A percentile compares a stretch with the other conserved stretches of the same genome.
Conservation (phyloP, 345 rosid species). For the Nasturtium officinale region DNA sequence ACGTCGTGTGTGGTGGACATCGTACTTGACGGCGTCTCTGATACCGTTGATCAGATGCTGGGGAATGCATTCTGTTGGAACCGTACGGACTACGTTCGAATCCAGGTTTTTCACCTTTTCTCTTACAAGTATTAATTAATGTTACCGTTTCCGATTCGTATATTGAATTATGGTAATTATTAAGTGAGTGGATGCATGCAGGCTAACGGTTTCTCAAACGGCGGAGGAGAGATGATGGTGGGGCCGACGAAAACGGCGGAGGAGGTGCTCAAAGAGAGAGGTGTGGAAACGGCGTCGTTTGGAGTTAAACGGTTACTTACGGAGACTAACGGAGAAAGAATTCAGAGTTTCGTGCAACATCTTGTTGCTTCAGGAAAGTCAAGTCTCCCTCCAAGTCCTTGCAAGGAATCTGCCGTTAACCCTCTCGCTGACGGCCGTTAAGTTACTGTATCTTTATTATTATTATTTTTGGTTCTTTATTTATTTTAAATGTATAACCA, state of each 20-base stretch:
- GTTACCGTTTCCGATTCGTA: too few relatives aligned
- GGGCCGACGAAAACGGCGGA: conserved; percentile 49
- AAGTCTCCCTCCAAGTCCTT: conserved; percentile 85
- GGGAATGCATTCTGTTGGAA: conserved; percentile 97
- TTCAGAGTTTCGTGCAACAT: conserved; percentile 73
- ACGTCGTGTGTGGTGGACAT: conserved; percentile 72
- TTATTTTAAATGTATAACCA: background rate
- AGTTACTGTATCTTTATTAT: background rate
- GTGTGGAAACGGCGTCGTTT: conserved; percentile 85
- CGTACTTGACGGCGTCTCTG: conserved; percentile 88
- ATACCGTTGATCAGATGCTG: conserved; percentile 90
- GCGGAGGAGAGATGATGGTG: conserved; percentile 40
- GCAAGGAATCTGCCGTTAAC: conserved; percentile 72
- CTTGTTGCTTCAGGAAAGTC: conserved; percentile 76
- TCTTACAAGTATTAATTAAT: too few relatives aligned
- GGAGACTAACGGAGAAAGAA: conserved; percentile 87
- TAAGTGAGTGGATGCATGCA: conserved; percentile 43
- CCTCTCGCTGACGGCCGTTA: conserved; percentile 73
- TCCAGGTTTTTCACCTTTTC: conserved; percentile 64
- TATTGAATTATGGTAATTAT: too few relatives aligned
- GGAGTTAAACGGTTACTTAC: conserved; percentile 81
- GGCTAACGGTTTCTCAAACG: conserved; percentile 62
- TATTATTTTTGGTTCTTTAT: background rate
- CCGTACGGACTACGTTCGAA: conserved; percentile 88
- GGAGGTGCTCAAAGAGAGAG: conserved; percentile 72